Evolutionary conservation across 1,284 basidiomycete genomes (phyloP).

Genomic region (Athelia psychrophila): DNA sequence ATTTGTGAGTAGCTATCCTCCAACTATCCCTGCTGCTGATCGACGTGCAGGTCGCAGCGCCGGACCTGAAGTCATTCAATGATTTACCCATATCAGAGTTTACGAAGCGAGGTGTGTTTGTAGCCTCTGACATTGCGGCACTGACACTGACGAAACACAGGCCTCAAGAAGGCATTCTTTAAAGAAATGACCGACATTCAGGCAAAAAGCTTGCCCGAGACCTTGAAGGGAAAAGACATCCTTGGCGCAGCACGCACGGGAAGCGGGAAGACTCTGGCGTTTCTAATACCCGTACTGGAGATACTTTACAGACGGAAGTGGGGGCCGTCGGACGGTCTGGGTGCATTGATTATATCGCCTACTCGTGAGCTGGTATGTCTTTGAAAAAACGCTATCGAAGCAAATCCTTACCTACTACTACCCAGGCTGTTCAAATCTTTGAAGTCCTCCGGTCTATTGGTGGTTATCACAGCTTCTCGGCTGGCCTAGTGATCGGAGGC

Average conservation of each 20-base stretch:
- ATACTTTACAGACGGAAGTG: slow-evolving; percentile 72
- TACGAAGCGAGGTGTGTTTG: slow-evolving; percentile 62
- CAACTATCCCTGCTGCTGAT: slow-evolving; percentile 6
- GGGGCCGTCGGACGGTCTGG: slow-evolving; percentile 83
- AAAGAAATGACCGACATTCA: slow-evolving; percentile 87
- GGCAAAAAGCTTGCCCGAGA: slow-evolving; percentile 56
- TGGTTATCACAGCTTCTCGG: slow-evolving; percentile 88
- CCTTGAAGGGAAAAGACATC: slow-evolving; percentile 68
- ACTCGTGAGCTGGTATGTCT: slow-evolving; percentile 86
- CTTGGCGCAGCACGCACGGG: slow-evolving; percentile 80
- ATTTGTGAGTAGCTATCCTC: slow-evolving; percentile 47
- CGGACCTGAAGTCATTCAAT: slow-evolving; percentile 50
- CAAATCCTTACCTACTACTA: neutral
- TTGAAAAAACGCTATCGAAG: neutral
- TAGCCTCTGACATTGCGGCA: neutral
- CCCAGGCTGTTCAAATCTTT: slow-evolving; percentile 93
- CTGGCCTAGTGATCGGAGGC: slow-evolving; percentile 94
- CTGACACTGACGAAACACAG: slow-evolving; percentile 30
- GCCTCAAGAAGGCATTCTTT: slow-evolving; percentile 85
- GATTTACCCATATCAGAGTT: slow-evolving; percentile 69
- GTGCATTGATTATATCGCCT: slow-evolving; percentile 92
- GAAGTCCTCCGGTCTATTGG: slow-evolving; percentile 93
- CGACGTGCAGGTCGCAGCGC: slow-evolving; percentile 41
- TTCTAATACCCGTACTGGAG: slow-evolving; percentile 78
- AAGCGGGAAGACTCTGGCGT: slow-evolving; percentile 83